Base-by-base conservation (phyloP, 1,284 basidiomycete genomes). In the Spongiforma sp. region DNA sequence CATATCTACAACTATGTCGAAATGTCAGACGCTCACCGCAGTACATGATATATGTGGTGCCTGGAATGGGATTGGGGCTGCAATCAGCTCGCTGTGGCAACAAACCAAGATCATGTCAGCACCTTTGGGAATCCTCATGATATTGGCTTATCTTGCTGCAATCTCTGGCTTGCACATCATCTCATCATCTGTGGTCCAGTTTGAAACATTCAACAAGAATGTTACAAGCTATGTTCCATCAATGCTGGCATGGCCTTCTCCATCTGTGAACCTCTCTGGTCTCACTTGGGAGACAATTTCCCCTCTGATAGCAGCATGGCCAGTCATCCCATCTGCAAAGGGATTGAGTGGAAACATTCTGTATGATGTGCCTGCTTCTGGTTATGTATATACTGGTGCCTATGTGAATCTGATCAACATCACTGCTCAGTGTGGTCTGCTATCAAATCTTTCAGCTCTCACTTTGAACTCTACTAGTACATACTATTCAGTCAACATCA, bases 21-120 rank as follows among this genome's bases (percentile, higher is more conserved):
- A 52, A 30, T 41, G 17, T 10, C 70, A 65, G 32, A 74, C 37
- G 1, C 57, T 70, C 37, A 74, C 69, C 1, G 46, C 59, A 1
- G 10, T 69, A 9, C 70, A 72, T 4, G 72, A 74, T 10, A 57
- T 65, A 6, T 54, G 46, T 5, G 39, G 54, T 0, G 71, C 70
- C 2, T 74, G 70, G 72, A 71, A 43, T 0, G 69, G 73, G 4
- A 59, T 72, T 7, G 71, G 71, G 3, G 60, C 69, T 19, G 65
- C 69, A 0, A 48, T 68, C 11, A 2, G 12, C 4, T n/a, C 32
- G 0, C 24, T 74, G 10, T 74, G 69, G 71, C 52, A 65, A 21
- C 72, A 72, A 65, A 60, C 60, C 19, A 62, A 59, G 15, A 15
- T 63, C 33, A 12, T 26, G 0, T 61, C 71, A 2, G 57, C 63